phyloP scores from a whole-genome alignment of 305 asterid species.

The Fraxinus nigra region DNA sequence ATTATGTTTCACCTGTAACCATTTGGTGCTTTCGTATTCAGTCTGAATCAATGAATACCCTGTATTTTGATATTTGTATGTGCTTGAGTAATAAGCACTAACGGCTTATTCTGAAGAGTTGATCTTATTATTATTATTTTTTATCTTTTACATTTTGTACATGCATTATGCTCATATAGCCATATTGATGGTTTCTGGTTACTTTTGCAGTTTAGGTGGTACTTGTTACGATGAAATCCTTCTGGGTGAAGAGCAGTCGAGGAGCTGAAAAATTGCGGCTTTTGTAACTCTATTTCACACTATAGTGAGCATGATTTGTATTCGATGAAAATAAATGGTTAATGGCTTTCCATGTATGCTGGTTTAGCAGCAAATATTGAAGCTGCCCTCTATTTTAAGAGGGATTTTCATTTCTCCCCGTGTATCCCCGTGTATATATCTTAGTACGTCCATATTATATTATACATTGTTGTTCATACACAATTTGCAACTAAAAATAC shows the following conservation, averaged over 20 bases:
- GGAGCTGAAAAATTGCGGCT: slow-evolving; percentile 23
- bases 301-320: slow-evolving; percentile 13
- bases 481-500: not conserved
- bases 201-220: slow-evolving; percentile 39
- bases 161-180: not conserved
- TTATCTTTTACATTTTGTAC: not conserved
- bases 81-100: not conserved
- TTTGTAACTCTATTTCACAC: slow-evolving; percentile 16
- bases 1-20: not conserved
- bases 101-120: not conserved
- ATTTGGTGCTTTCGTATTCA: not conserved
- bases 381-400: not conserved
- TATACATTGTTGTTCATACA: not conserved
- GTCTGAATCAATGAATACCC: not conserved
- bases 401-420: slow-evolving; percentile 3
- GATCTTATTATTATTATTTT: not conserved
- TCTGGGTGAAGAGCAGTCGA: not conserved
- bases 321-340: slow-evolving; percentile 24
- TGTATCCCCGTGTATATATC: slow-evolving; percentile 30
- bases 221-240: slow-evolving; percentile 22
- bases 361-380: slow-evolving; percentile 4
- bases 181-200: not conserved
- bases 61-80: not conserved
- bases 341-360: slow-evolving; percentile 15
- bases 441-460: not conserved